Evolutionary conservation across 1,284 basidiomycete species (phyloP), one percentile per base, ranked within the genome.

Genomic region (Leccinum variabile): DNA sequence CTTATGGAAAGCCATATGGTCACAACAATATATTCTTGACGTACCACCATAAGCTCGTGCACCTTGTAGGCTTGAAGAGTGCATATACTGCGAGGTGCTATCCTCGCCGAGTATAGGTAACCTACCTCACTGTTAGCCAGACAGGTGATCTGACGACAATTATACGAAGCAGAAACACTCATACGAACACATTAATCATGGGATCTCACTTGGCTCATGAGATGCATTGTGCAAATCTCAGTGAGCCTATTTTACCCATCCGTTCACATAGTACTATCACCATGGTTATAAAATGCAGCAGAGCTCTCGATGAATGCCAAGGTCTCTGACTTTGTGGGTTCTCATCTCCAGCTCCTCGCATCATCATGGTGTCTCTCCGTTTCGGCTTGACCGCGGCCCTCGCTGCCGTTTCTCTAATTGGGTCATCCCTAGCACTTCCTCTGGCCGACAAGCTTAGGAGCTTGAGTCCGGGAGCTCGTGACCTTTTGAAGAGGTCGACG

Each of bases 401-500:
- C 16, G 50, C 18, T 16, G 33, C 39, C 14, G 18, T 59, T 13
- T 59, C 52, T 53, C 5, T 66, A 3, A 11, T 59, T 1, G 54
- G 54, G 28, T 59, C 46, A 1, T 39, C 46, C 16, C 9, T 57
- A 4, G 64, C 66, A 9, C 3, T 59, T 39, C 56, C 64, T 16
- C 53, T 66, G 10, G 46, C 3, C 13, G 63, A 66, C 7, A 66
- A 58, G 56, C 54, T 66, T 13, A 39, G 10, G 22, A 18, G 18
- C 9, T 60, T 68, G 18, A 59, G 59, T 39, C 64, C 53, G 1
- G 49, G 18, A 3, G 63, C 65, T 37, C 64, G 59, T 37, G 64
- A 59, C 10, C 28, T 66, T 16, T 18, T 66, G 30, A 68, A 68
- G 56, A 59, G 49, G 46, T 55, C 66, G 1, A 58, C 65, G 2